Evolutionary conservation across 768 basidiomycete genomes (phyloP).

Genomic region (Phlebiopsis gigantea): DNA sequence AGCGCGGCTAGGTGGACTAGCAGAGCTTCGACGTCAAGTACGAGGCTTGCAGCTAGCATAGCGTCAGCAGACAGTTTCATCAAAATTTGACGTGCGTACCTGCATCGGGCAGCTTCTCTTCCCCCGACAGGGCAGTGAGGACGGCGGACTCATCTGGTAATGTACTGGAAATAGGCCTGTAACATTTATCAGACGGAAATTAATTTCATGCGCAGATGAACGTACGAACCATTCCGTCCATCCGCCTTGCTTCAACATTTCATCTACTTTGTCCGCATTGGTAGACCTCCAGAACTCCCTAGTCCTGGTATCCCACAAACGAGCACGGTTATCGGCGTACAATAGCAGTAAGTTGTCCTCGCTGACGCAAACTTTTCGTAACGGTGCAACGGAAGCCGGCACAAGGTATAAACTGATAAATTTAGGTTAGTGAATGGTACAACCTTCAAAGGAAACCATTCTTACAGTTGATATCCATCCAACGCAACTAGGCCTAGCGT

Average conservation of each 20-base stretch:
- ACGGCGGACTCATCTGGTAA: background rate
- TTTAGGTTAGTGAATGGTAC: too few relatives aligned
- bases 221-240: conserved; percentile 78
- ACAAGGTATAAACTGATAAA: conserved; percentile 71
- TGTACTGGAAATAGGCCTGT: background rate
- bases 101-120: conserved; percentile 15
- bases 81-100: conserved; percentile 10
- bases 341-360: conserved; percentile 68
- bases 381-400: conserved; percentile 71
- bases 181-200: background rate
- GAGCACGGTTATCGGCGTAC: conserved; percentile 70
- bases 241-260: conserved; percentile 61
- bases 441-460: too few relatives aligned
- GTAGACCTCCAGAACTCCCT: conserved; percentile 85
- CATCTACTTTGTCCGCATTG: conserved; percentile 68
- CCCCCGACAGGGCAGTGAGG: background rate
- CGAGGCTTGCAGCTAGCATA: conserved; percentile 25
- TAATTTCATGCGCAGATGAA: background rate
- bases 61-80: background rate
- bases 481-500: conserved; percentile 77
- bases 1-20: conserved; percentile 11
- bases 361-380: conserved; percentile 58
- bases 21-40: conserved; percentile 24
- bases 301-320: conserved; percentile 83
- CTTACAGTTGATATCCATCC: conserved; percentile 76